Conservation (phyloP, 2,329 filamentous ascomycete species). For the Monosporascus sp. region DNA sequence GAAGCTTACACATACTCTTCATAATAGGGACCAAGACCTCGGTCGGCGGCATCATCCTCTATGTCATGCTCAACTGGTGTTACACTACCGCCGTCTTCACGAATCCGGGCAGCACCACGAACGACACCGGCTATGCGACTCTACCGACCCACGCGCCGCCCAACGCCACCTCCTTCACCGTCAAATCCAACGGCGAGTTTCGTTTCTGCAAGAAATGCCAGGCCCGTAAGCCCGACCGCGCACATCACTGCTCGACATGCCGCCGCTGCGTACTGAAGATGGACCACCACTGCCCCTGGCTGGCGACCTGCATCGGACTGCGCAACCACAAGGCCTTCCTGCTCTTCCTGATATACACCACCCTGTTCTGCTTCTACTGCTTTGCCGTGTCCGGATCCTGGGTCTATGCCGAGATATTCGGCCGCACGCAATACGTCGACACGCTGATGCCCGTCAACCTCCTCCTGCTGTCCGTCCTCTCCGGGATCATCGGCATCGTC, state of each 20-base stretch:
- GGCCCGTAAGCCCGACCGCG: constrained; percentile 86
- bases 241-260: constrained; percentile 96
- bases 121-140: constrained; percentile 67
- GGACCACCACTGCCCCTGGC: constrained; percentile 99
- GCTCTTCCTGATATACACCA: constrained; percentile 86
- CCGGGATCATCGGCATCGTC: constrained; percentile 87
- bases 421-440: constrained; percentile 66
- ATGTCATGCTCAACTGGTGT: constrained; percentile 75
- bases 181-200: constrained; percentile 82
- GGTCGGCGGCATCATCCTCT: constrained; percentile 64
- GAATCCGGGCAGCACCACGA: constrained; percentile 69
- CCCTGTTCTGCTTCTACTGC: constrained; percentile 75
- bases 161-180: constrained; percentile 71
- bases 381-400: constrained; percentile 75
- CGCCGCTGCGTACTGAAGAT: constrained; percentile 95
- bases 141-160: constrained; percentile 68
- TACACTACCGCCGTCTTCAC: constrained; percentile 95
- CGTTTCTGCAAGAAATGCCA: constrained; percentile 98
- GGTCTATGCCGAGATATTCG: constrained; percentile 80
- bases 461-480: constrained; percentile 79
- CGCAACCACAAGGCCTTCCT: constrained; percentile 95
- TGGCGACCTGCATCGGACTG: constrained; percentile 90
- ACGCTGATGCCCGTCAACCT: constrained; percentile 84
- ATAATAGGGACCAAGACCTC: constrained; percentile 50
- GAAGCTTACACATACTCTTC: constrained; percentile 2